Conservation (phyloP, 2,329 filamentous ascomycete species). For the Hirsutella rhossiliensis region DNA sequence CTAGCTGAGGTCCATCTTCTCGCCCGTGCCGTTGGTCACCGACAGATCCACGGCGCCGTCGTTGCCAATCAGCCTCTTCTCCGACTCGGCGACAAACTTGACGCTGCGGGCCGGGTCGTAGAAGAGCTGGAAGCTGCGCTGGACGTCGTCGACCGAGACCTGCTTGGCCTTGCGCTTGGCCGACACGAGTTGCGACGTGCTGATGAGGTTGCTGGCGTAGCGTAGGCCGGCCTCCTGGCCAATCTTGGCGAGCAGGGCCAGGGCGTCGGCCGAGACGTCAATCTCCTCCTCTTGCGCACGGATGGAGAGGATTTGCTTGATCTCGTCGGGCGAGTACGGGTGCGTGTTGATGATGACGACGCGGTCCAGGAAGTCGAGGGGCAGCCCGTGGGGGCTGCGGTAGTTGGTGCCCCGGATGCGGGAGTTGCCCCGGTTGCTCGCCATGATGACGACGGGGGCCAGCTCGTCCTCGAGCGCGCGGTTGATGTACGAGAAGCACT, state of each 20-base stretch:
- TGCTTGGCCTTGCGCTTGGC: conserved; percentile 78
- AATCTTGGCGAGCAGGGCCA: conserved; percentile 91
- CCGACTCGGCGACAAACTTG: conserved; percentile 79
- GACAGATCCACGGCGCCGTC: conserved; percentile 67
- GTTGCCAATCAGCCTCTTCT: conserved; percentile 86
- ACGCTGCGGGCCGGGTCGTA: conserved; percentile 82
- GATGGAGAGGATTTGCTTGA: conserved; percentile 85
- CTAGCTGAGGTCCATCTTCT: conserved; percentile 35
- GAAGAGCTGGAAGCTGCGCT: conserved; percentile 88
- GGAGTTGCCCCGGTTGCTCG: conserved; percentile 86
- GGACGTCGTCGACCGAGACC: conserved; percentile 77
- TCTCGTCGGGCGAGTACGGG: conserved; percentile 69
- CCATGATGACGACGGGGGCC: conserved; percentile 97
- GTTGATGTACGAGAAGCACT: conserved; percentile 98
- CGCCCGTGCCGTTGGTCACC: conserved; percentile 29
- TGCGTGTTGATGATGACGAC: conserved; percentile 95
- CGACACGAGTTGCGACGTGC: conserved; percentile 76
- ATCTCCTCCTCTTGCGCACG: conserved; percentile 94
- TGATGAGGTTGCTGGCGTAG: conserved; percentile 97
- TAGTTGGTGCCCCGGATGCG: conserved; percentile 91
- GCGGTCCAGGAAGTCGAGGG: conserved; percentile 89
- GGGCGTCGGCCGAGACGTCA: conserved; percentile 76
- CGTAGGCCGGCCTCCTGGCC: conserved; percentile 83
- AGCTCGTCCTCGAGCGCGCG: conserved; percentile 89
- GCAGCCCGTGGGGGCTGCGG: conserved; percentile 82